These are phyloP conservation scores for Cordyceps pruinosa DNA, from an alignment of 2,329 filamentous ascomycete genomes.

Conservation along the genomic window DNA sequence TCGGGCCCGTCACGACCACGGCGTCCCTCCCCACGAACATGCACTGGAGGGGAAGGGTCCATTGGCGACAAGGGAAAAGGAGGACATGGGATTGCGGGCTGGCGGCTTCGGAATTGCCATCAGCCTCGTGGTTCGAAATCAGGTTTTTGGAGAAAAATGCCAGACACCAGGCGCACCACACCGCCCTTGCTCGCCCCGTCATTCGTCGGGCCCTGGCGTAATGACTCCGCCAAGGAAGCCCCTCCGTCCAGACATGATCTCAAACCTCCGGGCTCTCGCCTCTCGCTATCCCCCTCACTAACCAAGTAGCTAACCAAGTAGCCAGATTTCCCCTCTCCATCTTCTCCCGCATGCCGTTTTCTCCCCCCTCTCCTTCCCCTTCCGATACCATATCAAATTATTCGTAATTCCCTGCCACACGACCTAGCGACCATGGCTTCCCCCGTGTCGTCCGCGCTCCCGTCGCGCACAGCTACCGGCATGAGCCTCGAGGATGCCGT, in stretches of 20 bases:
- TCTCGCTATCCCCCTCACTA: background rate
- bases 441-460: conserved; percentile 24
- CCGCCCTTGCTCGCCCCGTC: background rate
- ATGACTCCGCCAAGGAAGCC: background rate
- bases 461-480: conserved; percentile 41
- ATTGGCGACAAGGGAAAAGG: background rate
- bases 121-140: background rate
- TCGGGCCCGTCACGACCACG: background rate
- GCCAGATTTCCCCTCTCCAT: background rate
- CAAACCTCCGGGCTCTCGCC: background rate
- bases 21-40: background rate
- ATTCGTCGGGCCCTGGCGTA: background rate
- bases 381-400: background rate
- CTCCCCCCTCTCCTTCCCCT: background rate
- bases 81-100: background rate
- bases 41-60: accelerated
- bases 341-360: background rate
- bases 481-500: conserved; percentile 51
- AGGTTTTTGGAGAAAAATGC: background rate
- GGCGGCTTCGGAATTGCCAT: too few relatives aligned
- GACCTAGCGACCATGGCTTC: conserved; percentile 4
- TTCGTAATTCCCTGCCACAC: background rate
- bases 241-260: background rate
- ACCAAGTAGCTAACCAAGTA: background rate
- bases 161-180: background rate